Evolutionary conservation across 2,329 filamentous ascomycete species (phyloP).

Genomic region (Ceratocystis cubensis): DNA sequence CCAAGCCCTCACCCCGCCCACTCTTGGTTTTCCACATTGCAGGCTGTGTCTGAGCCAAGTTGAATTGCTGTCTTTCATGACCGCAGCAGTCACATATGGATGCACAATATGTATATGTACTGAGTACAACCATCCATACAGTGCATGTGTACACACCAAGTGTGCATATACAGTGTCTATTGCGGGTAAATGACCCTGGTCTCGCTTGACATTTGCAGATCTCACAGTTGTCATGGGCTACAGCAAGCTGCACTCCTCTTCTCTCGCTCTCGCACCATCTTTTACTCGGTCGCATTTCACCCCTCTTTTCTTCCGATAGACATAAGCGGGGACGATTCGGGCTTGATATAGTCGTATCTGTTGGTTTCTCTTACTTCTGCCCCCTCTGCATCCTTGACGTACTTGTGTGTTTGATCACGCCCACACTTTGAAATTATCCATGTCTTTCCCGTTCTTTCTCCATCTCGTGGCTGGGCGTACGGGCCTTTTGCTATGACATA

Average conservation of each 20-base stretch:
- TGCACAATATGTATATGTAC: neutral
- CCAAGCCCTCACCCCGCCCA: neutral
- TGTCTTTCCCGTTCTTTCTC: neutral
- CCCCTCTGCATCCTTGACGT: neutral
- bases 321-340: neutral
- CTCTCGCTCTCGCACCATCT: neutral
- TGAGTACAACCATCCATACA: neutral
- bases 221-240: slow-evolving; percentile 1
- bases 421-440: neutral
- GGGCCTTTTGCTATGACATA: neutral
- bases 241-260: slow-evolving; percentile 5
- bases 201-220: slow-evolving; percentile 7
- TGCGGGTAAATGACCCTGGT: neutral
- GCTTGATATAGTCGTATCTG: neutral
- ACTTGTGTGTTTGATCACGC: neutral
- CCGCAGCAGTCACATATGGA: neutral
- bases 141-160: neutral
- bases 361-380: neutral
- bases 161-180: neutral
- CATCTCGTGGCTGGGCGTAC: neutral
- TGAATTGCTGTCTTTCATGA: neutral
- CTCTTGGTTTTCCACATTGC: neutral
- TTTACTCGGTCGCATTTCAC: neutral
- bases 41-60: neutral
- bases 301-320: neutral